Evolutionary conservation across 108 stramenopile species (phyloP).

Genomic region (Parmales sp.): DNA sequence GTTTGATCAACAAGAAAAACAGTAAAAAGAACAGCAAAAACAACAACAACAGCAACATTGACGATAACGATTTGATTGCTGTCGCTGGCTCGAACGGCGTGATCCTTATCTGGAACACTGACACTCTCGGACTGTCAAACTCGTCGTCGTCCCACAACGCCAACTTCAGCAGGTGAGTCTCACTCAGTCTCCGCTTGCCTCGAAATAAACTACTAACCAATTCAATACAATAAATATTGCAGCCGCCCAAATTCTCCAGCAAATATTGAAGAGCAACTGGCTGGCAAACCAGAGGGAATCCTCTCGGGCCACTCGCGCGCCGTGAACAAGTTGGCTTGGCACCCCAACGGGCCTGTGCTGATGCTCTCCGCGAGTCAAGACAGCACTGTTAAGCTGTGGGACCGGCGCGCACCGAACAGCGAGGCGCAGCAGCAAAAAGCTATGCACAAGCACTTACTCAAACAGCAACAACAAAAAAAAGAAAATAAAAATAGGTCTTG

Average conservation of each 20-base stretch:
- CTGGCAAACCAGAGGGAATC: constrained; percentile 60
- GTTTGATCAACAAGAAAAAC: background rate
- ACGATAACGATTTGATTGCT: constrained; percentile 49
- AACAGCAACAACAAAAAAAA: too few relatives aligned
- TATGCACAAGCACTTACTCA: too few relatives aligned
- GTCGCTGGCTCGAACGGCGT: constrained; percentile 74
- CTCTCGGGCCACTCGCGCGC: constrained; percentile 60
- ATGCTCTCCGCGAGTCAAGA: constrained; percentile 62
- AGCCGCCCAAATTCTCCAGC: too few relatives aligned
- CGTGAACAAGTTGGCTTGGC: constrained; percentile 67
- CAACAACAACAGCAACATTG: constrained; percentile 8
- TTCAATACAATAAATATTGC: too few relatives aligned
- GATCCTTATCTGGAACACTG: constrained; percentile 58
- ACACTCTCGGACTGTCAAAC: too few relatives aligned
- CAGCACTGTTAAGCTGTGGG: constrained; percentile 49
- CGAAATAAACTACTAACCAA: too few relatives aligned
- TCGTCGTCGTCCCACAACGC: too few relatives aligned
- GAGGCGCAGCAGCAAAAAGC: too few relatives aligned
- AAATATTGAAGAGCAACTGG: too few relatives aligned
- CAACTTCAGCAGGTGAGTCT: too few relatives aligned
- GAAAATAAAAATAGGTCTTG: too few relatives aligned
- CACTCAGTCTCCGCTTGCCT: too few relatives aligned
- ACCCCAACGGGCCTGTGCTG: constrained; percentile 52
- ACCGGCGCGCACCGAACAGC: constrained; percentile 38
- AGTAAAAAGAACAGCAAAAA: background rate